phyloP scores from a whole-genome alignment of 768 basidiomycete species.

The Mycena latifolia region DNA sequence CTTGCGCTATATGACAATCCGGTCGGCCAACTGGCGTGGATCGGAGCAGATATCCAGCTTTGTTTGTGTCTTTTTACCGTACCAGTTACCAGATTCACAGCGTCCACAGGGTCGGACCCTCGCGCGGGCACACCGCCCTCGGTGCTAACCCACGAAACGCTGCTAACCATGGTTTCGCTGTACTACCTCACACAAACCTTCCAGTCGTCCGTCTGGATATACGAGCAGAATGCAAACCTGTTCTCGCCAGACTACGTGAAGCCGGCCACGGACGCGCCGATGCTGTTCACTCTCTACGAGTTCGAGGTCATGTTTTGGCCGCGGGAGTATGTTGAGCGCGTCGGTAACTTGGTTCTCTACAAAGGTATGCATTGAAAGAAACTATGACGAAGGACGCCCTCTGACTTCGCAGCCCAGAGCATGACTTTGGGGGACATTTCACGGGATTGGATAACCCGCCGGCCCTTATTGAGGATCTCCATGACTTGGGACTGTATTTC shows the following conservation, averaged over 20 bases:
- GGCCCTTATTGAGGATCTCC: constrained; percentile 18
- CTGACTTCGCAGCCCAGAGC: constrained; percentile 9
- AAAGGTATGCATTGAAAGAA: constrained; percentile 2
- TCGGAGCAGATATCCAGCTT: constrained; percentile 39
- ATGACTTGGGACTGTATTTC: constrained; percentile 3
- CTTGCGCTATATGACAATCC: constrained; percentile 41
- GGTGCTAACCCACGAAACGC: constrained; percentile 14
- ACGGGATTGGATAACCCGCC: constrained; percentile 20
- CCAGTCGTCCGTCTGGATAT: constrained; percentile 35
- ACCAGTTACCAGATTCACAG: neutral
- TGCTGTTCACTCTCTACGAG: constrained; percentile 11
- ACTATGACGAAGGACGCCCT: neutral
- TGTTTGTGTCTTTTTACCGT: constrained; percentile 12
- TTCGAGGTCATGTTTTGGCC: constrained; percentile 23
- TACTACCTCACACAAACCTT: constrained; percentile 42
- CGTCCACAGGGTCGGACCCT: constrained; percentile 23
- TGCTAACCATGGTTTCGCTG: constrained; percentile 40
- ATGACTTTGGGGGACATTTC: constrained; percentile 27
- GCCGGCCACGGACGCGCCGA: constrained; percentile 9
- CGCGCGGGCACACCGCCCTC: constrained; percentile 24
- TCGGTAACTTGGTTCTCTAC: constrained; percentile 19
- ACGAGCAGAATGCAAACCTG: constrained; percentile 14
- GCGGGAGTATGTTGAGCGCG: constrained; percentile 1
- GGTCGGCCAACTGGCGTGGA: constrained; percentile 42
- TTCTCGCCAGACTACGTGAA: constrained; percentile 10